A percentile compares a stretch with the other conserved stretches of the same genome.
Conservation (phyloP, 192 early-diverging fungal species). For the Podila clonocystis region DNA sequence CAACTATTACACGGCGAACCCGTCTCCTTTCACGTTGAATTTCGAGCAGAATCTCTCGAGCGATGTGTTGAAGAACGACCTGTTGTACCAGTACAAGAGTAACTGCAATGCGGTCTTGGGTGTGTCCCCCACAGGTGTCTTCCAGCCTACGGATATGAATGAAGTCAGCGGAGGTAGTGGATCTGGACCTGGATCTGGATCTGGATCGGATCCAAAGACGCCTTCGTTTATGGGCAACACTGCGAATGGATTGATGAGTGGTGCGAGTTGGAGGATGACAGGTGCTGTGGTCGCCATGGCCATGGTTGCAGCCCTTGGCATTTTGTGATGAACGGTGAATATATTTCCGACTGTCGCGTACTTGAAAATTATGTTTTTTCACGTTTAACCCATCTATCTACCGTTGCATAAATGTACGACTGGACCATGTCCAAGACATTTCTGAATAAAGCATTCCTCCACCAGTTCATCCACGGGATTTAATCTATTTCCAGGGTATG, state of each 20-base stretch:
- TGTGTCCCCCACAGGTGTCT: conserved; percentile 3
- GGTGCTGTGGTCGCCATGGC: not conserved
- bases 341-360: no score
- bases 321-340: no score
- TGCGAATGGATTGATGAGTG: not conserved
- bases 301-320: not conserved
- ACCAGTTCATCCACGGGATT: no score
- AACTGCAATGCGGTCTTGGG: conserved; percentile 20
- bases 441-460: no score
- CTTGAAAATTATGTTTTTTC: no score
- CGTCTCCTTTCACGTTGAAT: conserved; percentile 7
- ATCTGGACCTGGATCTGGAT: not conserved
- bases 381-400: no score
- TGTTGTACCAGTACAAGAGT: conserved; percentile 17
- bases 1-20: conserved; percentile 17
- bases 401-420: no score
- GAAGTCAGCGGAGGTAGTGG: not conserved
- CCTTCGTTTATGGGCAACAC: conserved; percentile 2
- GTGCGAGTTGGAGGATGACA: not conserved
- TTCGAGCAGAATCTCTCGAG: conserved; percentile 17
- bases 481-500: no score
- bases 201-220: not conserved
- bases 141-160: conserved; percentile 16
- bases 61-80: not conserved
- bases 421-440: no score